phyloP scores from a whole-genome alignment of 257 asterid genomes.

The Salvia splendens region DNA sequence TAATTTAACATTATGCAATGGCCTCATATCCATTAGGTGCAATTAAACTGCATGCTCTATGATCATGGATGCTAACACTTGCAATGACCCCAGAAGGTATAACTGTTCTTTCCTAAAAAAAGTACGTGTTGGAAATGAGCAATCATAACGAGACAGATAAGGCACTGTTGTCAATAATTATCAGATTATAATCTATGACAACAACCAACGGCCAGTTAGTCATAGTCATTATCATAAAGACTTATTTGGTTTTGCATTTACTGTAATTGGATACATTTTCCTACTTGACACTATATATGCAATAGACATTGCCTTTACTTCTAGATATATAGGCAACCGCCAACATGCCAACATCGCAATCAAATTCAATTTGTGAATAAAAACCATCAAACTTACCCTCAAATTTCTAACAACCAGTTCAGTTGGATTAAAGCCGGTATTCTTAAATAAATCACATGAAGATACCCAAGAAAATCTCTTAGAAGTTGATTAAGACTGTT shows the following conservation, averaged over 20 bases:
- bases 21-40: background rate
- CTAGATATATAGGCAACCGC: background rate
- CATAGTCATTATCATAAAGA: background rate
- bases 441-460: background rate
- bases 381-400: background rate
- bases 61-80: background rate
- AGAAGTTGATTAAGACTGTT: constrained; percentile 4
- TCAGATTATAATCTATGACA: background rate
- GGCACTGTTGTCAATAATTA: background rate
- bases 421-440: constrained; percentile 2
- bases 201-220: background rate
- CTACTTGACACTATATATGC: background rate
- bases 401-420: background rate
- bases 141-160: background rate
- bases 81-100: background rate
- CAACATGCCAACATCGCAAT: background rate
- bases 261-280: background rate
- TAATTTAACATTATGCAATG: background rate
- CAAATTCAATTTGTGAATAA: background rate
- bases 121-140: background rate
- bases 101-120: background rate
- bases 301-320: background rate
- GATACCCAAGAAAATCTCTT: constrained; percentile 6
- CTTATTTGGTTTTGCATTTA: background rate
- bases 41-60: background rate